Base-by-base conservation (phyloP, 176 grass and related monocot genomes). In the Hyparrhenia diplandra region DNA sequence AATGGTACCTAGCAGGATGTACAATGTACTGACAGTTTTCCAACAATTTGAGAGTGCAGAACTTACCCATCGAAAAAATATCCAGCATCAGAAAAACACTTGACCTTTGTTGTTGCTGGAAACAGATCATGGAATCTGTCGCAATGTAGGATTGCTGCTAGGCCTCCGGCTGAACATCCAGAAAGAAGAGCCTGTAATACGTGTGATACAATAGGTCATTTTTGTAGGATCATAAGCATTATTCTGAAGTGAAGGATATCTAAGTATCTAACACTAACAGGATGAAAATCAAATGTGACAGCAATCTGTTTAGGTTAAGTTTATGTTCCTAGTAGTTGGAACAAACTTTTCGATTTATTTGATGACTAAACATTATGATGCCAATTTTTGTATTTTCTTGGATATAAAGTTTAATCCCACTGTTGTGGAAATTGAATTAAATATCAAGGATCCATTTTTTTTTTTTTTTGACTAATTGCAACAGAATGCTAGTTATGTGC, bases 101-200 rank as follows among this genome's bases (percentile, higher is more conserved):
- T 98, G 78, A 93, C 95, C n/a, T 36, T 82, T 70, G 92, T 87
- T 31, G 59, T 42, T 13, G 74, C 14, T 72, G 92, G 92, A 78
- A 98, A 83, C 39, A 98, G 72, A 61, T 77, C 82, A 13, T 47
- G 79, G 64, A 98, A 98, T 45, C 11, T 81, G 16, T 98, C 95
- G 71, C 95, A 98, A 69, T 98, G 95, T 28, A 98, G 83, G 60
- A 98, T 89, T 43, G 95, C 76, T 69, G 90, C 76, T 66, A 98
- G 89, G 78, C 88, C 95, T 69, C 95, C 95, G 49, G 95, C 95
- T 30, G 95, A 98, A 65, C 92, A 98, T 1, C 95, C 95, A 60
- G 92, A 94, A 73, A 98, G 95, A 89, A 98, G 81, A 58, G 84
- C 95, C 95, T 98, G 80, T 39, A 71, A 89, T 49, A 30, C 39